Conservation (phyloP, 768 basidiomycete genomes). For the Trametes cinnabarina region DNA sequence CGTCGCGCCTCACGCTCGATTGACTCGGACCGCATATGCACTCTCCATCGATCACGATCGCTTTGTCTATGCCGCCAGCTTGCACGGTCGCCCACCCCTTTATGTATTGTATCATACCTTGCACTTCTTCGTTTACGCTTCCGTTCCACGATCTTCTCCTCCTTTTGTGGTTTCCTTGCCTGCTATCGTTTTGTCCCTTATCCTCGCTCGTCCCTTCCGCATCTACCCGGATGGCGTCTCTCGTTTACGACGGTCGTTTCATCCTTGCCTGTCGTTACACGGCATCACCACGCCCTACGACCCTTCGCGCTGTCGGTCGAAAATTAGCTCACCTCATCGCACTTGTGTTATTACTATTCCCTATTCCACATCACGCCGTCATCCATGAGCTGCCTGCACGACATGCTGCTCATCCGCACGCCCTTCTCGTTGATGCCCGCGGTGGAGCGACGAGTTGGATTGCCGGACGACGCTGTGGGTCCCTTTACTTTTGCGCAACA, state of each 20-base stretch:
- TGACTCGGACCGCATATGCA: constrained; percentile 12
- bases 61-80: constrained; percentile 16
- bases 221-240: neutral
- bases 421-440: no score
- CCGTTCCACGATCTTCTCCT: neutral
- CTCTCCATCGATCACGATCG: neutral
- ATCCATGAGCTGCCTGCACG: no score
- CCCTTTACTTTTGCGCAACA: no score
- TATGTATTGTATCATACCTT: constrained; percentile 6
- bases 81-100: constrained; percentile 8
- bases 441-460: no score
- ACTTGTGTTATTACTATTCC: constrained; percentile 20
- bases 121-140: neutral
- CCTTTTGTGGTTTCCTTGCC: neutral
- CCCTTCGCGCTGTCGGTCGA: constrained; percentile 9
- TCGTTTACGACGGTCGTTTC: neutral
- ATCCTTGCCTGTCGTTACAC: neutral
- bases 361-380: no score
- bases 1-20: constrained; percentile 16
- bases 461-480: no score
- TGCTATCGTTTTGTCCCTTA: constrained; percentile 6
- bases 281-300: neutral
- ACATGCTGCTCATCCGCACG: no score
- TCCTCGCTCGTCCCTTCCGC: neutral
- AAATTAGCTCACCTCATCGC: constrained; percentile 4